Evolutionary conservation across 805 yeast genomes (phyloP).

Genomic region (Zygosaccharomyces rouxii): DNA sequence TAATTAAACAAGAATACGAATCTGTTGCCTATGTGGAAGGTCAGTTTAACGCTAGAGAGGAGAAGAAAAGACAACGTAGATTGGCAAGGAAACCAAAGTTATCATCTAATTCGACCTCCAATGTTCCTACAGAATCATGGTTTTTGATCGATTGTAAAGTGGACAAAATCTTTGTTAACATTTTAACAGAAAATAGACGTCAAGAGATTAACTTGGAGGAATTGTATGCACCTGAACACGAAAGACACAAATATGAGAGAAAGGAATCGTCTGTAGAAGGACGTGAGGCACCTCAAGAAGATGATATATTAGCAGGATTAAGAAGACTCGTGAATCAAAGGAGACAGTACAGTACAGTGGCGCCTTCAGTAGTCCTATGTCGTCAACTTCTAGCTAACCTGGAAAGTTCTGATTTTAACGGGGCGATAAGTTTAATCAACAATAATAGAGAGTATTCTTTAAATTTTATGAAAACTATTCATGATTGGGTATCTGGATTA

Average conservation of each 20-base stretch:
- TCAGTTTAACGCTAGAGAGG: slow-evolving; percentile 51
- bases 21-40: slow-evolving; percentile 65
- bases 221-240: slow-evolving; percentile 52
- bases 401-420: slow-evolving; percentile 13
- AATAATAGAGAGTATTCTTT: slow-evolving; percentile 5
- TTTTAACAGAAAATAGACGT: slow-evolving; percentile 69
- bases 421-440: slow-evolving; percentile 8
- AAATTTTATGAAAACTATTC: slow-evolving; percentile 7
- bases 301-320: slow-evolving; percentile 29
- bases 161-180: slow-evolving; percentile 63
- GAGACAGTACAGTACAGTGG: slow-evolving; percentile 26
- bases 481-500: slow-evolving; percentile 10
- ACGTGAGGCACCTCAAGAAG: slow-evolving; percentile 13
- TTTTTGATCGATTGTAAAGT: slow-evolving; percentile 66
- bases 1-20: slow-evolving; percentile 50
- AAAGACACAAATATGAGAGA: slow-evolving; percentile 26
- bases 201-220: slow-evolving; percentile 64
- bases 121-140: slow-evolving; percentile 60
- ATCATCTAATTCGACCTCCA: slow-evolving; percentile 43
- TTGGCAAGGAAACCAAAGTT: slow-evolving; percentile 51
- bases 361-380: slow-evolving; percentile 4
- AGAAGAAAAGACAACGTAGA: slow-evolving; percentile 49
- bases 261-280: neutral
- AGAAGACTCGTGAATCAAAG: slow-evolving; percentile 28
- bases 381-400: slow-evolving; percentile 8